These are phyloP conservation scores for Coemansia sp. DNA, from an alignment of 192 early-diverging fungal genomes.

Conservation along the genomic window DNA sequence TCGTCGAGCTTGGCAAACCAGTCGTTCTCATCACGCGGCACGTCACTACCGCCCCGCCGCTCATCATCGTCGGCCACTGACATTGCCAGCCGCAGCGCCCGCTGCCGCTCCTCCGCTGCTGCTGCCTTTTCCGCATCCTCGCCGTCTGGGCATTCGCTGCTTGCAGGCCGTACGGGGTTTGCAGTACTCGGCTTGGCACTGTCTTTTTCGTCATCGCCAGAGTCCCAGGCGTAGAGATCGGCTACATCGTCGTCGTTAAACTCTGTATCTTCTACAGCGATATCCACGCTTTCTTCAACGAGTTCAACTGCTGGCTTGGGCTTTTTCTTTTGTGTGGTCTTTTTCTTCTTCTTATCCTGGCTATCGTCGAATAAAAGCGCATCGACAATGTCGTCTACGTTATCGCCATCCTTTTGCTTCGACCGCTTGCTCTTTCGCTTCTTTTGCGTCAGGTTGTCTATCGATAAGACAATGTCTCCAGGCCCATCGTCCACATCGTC, in stretches of 20 bases:
- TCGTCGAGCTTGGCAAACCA: slow-evolving; percentile 43
- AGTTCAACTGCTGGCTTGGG: neutral
- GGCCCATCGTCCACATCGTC: slow-evolving; percentile 14
- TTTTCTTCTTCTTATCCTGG: slow-evolving; percentile 3
- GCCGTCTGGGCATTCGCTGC: neutral
- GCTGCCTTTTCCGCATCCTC: neutral
- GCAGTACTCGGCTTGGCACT: neutral
- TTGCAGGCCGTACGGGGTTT: neutral
- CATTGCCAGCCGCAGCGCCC: slow-evolving; percentile 36
- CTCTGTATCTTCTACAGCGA: neutral
- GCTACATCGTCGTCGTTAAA: slow-evolving; percentile 35
- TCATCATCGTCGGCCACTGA: slow-evolving; percentile 25
- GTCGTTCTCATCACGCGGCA: slow-evolving; percentile 31
- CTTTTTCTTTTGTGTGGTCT: neutral
- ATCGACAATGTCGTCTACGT: slow-evolving; percentile 45
- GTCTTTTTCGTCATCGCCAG: slow-evolving; percentile 4
- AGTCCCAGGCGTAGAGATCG: slow-evolving; percentile 48
- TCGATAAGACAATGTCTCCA: slow-evolving; percentile 22
- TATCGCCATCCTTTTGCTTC: neutral
- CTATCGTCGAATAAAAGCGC: slow-evolving; percentile 27
- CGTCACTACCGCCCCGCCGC: slow-evolving; percentile 14
- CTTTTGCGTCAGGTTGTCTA: slow-evolving; percentile 11
- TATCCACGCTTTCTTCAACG: neutral
- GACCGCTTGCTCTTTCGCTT: slow-evolving; percentile 7
- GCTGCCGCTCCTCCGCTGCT: slow-evolving; percentile 24